These are phyloP conservation scores for Morella rubra DNA, from an alignment of 306 rosid species.

Conservation along the genomic window DNA sequence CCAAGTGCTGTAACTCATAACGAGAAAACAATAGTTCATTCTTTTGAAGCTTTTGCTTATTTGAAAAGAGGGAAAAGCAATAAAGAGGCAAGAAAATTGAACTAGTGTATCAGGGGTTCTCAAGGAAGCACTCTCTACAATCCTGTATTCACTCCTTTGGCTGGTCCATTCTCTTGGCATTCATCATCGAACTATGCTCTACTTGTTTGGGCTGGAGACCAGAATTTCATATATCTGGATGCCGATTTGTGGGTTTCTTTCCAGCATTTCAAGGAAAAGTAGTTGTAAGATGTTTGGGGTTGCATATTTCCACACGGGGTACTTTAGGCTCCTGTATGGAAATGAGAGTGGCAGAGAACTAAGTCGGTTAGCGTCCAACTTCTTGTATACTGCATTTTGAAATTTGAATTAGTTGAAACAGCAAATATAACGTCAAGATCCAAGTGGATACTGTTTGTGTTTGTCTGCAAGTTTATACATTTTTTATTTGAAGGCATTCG, in stretches of 20 bases:
- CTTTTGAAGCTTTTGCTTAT: constrained; percentile 36
- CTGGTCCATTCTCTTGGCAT: constrained; percentile 30
- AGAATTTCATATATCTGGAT: neutral
- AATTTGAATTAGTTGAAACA: neutral
- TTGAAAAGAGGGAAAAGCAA: constrained; percentile 7
- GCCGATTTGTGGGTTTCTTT: neutral
- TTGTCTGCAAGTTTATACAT: too few species aligned
- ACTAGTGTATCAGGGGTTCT: constrained; percentile 17
- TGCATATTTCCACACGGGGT: neutral
- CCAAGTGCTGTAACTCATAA: constrained; percentile 19
- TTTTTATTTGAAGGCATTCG: too few species aligned
- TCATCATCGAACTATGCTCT: constrained; percentile 14
- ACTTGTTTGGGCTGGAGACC: constrained; percentile 17
- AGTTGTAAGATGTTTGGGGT: too few species aligned
- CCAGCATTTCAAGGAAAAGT: neutral
- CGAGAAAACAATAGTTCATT: constrained; percentile 13
- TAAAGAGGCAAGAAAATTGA: neutral
- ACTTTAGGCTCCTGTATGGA: neutral
- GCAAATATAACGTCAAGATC: neutral
- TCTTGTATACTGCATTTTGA: too few species aligned
- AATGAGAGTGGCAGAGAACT: neutral
- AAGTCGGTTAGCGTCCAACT: too few species aligned
- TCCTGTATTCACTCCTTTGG: constrained; percentile 26
- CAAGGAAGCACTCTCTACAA: constrained; percentile 17
- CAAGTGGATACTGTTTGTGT: neutral